Percentiles rank a stretch among this genome's conserved stretches.
phyloP scores from a whole-genome alignment of 495 filamentous ascomycete species.

The Penicillium parvum region DNA sequence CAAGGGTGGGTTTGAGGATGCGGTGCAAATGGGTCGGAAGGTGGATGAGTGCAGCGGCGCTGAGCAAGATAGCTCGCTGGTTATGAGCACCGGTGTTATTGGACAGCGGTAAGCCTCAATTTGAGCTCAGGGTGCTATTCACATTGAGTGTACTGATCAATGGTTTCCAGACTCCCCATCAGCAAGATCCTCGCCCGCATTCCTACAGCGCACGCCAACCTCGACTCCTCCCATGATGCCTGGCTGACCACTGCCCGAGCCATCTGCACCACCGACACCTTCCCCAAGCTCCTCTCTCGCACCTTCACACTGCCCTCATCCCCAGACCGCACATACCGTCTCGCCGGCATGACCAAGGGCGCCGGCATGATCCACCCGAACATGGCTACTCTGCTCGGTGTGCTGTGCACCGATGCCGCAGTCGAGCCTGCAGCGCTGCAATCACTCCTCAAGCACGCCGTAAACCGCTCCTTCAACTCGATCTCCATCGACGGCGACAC shows the following conservation, averaged over 20 bases:
- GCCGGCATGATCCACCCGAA: conserved; percentile 99
- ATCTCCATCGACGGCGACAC: conserved; percentile 97
- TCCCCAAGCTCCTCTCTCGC: conserved; percentile 88
- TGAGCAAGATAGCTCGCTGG: conserved; percentile 65
- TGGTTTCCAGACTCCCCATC: conserved; percentile 69
- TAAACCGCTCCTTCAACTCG: conserved; percentile 87
- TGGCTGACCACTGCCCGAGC: conserved; percentile 86
- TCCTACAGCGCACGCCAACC: conserved; percentile 63
- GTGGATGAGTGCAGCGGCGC: conserved; percentile 68
- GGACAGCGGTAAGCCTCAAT: conserved; percentile 65
- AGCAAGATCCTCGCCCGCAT: conserved; percentile 82
- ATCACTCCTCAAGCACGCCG: conserved; percentile 65
- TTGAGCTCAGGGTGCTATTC: background rate
- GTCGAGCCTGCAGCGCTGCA: conserved; percentile 66
- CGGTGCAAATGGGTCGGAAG: conserved; percentile 70
- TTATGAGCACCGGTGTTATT: conserved; percentile 98
- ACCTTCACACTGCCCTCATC: conserved; percentile 84
- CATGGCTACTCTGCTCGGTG: conserved; percentile 94
- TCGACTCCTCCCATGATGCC: conserved; percentile 71
- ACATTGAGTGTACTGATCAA: background rate
- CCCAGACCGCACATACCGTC: conserved; percentile 63
- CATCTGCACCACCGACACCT: conserved; percentile 98
- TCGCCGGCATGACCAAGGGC: conserved; percentile 96
- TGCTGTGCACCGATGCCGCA: conserved; percentile 89
- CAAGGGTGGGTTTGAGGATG: conserved; percentile 86